A percentile compares a stretch with the other conserved stretches of the same genome.
Evolutionary conservation across 768 basidiomycete species (phyloP).

Genomic region (Tricholoma bakamatsutake): DNA sequence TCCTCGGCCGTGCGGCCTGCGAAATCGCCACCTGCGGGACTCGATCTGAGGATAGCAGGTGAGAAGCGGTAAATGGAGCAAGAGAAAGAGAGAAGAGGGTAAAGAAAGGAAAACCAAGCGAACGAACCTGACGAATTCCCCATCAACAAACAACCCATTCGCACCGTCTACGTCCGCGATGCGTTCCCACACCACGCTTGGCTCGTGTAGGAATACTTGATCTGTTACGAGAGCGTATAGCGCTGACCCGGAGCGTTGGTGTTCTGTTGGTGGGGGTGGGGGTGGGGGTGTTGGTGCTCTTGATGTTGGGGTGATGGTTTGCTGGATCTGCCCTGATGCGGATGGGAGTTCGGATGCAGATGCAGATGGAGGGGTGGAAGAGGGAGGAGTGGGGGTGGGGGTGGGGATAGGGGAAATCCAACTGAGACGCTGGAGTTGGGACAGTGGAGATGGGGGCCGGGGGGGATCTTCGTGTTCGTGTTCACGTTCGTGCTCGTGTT

Average conservation of each 20-base stretch:
- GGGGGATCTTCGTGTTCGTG: not conserved
- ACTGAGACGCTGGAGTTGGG: not conserved
- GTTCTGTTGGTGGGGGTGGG: not conserved
- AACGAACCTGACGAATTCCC: slow-evolving; percentile 40
- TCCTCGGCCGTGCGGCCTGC: slow-evolving; percentile 68
- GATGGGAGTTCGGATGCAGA: no score
- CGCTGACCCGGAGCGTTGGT: slow-evolving; percentile 23
- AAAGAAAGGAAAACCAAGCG: not conserved
- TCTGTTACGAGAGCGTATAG: slow-evolving; percentile 87
- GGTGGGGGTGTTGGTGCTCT: slow-evolving; percentile 4
- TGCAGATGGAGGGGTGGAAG: no score
- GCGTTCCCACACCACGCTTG: slow-evolving; percentile 85
- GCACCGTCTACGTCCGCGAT: slow-evolving; percentile 84
- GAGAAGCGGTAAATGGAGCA: no score
- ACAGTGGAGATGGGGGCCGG: not conserved
- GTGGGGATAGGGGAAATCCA: not conserved
- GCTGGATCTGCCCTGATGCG: not conserved
- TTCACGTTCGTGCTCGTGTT: not conserved
- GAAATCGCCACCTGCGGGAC: slow-evolving; percentile 75
- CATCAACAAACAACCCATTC: slow-evolving; percentile 73
- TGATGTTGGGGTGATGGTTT: not conserved
- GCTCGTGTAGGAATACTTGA: slow-evolving; percentile 70
- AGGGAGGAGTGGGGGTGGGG: not conserved
- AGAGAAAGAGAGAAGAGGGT: slow-evolving; percentile 2
- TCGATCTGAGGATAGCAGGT: slow-evolving; percentile 24